Base-by-base conservation (phyloP, 768 basidiomycete species). In the Suillus variegatus region DNA sequence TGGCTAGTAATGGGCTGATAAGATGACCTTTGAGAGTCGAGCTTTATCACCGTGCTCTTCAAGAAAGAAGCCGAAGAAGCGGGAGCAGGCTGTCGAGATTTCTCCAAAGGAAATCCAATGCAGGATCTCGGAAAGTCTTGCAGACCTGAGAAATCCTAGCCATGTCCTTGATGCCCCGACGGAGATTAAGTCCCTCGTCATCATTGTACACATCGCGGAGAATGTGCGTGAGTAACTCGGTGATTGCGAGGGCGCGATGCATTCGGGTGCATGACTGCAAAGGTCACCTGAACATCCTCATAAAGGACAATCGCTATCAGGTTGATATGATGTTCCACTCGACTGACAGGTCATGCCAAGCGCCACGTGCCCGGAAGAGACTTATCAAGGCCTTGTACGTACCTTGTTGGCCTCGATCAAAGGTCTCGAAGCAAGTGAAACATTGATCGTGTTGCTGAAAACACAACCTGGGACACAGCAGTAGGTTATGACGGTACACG, bases 191-290 rank as follows among this genome's bases (percentile, higher is more conserved):
- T 55, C 54, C 35, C 54, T 43, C 41, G 41, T 28, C 58, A 43
- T 60, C 41, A 32, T 43, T 43, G 22, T 60, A 60, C 20, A 60
- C 25, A 25, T 60, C 25, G 18, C 18, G 25, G 28, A 60, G 58
- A n/a, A 60, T 60, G 28, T 43, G 58, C 18, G 18, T 32, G 58
- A 60, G 58, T 14, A 60, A 25, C 58, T 60, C 58, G 28, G 18
- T 60, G 41, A 60, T 60, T 43, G 58, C 41, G 25, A 60, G 18
- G 25, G 58, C 58, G 18, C 58, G 58, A 60, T 60, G 58, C 58
- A 60, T 60, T 60, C 16, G 18, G 58, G 25, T n/a, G 4, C 58
- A 60, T 60, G 22, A 41, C 9, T 6, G 25, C 18, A 38, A 16
- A 38, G 22, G 22, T 41, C 12, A 3, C 28, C 25, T 32, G 41